Conservation (phyloP, 2,329 filamentous ascomycete genomes). For the Microsporum ferrugineum region DNA sequence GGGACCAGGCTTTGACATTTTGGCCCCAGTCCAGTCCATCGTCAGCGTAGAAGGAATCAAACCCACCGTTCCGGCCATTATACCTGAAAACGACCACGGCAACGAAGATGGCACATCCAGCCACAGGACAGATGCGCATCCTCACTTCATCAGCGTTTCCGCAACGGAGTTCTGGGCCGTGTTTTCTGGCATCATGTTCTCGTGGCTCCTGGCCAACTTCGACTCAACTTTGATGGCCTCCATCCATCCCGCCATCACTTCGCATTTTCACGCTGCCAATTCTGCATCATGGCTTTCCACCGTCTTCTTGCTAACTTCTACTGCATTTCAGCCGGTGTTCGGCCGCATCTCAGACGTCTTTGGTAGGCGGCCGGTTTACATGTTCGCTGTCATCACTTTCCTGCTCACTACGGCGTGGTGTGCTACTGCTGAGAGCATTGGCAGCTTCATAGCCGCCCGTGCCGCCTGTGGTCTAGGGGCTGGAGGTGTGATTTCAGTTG, state of each 20-base stretch:
- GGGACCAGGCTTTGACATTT: conserved; percentile 6
- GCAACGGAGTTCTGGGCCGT: conserved; percentile 49
- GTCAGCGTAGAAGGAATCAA: conserved; percentile 9
- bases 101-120: neutral
- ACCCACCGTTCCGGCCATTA: conserved; percentile 5
- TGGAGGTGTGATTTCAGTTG: conserved; percentile 57
- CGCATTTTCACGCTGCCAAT: conserved; percentile 66
- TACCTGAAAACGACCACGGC: neutral
- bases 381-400: conserved; percentile 53
- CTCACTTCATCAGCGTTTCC: conserved; percentile 29
- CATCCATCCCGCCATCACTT: conserved; percentile 69
- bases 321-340: conserved; percentile 62
- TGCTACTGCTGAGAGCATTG: conserved; percentile 55
- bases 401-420: conserved; percentile 58
- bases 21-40: conserved; percentile 9
- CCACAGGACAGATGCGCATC: neutral
- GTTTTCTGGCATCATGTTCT: conserved; percentile 48
- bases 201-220: conserved; percentile 51
- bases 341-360: conserved; percentile 64
- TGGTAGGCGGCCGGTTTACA: conserved; percentile 56
- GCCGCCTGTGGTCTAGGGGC: conserved; percentile 63
- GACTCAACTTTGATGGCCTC: conserved; percentile 74
- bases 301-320: conserved; percentile 64
- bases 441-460: conserved; percentile 58
- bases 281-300: conserved; percentile 74